These are phyloP conservation scores for Skeletonema marinoi DNA, from an alignment of 108 stramenopile genomes.

Conservation along the genomic window DNA sequence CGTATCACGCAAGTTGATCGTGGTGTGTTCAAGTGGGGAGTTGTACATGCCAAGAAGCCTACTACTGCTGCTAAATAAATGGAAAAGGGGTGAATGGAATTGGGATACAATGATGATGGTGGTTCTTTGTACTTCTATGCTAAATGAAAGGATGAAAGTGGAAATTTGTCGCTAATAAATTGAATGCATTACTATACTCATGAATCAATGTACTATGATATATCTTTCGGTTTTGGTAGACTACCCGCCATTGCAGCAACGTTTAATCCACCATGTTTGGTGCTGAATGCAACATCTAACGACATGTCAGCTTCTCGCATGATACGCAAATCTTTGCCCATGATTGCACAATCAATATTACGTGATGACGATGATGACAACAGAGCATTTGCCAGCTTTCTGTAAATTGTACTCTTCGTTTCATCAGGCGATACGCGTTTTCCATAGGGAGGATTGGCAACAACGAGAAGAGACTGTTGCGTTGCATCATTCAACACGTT, in stretches of 20 bases:
- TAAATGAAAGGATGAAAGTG: background rate
- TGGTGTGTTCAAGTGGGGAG: constrained; percentile 67
- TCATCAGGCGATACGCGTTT: constrained; percentile 17
- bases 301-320: constrained; percentile 34
- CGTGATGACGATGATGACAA: constrained; percentile 2
- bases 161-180: background rate
- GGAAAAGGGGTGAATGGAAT: background rate
- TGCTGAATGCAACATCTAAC: constrained; percentile 35
- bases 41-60: constrained; percentile 59
- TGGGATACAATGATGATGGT: background rate
- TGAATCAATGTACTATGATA: background rate
- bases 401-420: constrained; percentile 6
- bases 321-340: constrained; percentile 29
- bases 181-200: background rate
- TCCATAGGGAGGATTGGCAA: constrained; percentile 77
- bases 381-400: constrained; percentile 22
- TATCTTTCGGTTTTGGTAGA: background rate
- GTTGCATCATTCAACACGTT: background rate
- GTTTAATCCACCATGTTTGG: constrained; percentile 37
- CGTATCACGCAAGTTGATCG: constrained; percentile 60
- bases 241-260: constrained; percentile 36
- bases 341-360: constrained; percentile 22
- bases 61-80: background rate
- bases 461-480: constrained; percentile 40
- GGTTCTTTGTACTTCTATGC: background rate